Base-by-base conservation (phyloP, 208 protist species). In the Trypanosoma boissoni region DNA sequence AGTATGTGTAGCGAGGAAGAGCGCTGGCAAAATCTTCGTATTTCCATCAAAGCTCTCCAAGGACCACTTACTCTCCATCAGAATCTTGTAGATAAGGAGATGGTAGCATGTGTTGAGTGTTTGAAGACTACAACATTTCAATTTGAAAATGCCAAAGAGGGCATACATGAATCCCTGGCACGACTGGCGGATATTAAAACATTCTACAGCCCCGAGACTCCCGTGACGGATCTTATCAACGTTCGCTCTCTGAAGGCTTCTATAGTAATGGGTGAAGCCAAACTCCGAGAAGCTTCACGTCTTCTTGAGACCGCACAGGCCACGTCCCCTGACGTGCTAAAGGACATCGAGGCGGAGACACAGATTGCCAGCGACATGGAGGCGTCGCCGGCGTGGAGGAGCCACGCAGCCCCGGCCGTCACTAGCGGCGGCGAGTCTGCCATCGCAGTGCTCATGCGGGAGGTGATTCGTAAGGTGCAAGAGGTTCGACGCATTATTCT, bases 11-110 rank as follows among this genome's bases (percentile, higher is more conserved):
- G 8, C 1, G 64, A 64, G 24, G 49, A 71, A 23, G 57, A 64
- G 14, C 57, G 64, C 18, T 71, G 64, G 64, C 37, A 48, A 23
- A 64, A 64, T 29, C 42, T 71, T 10, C 21, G 31, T 21, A 54
- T 64, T 24, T 54, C 64, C 10, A 44, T 63, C 39, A 27, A 45
- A 18, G 55, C 64, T 12, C 57, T 71, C 20, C 21, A 58, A 16
- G 49, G 43, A 1, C 55, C 64, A 7, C 37, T 54, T 9, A 10
- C 27, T 24, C 55, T 64, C 21, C 64, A 71, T 45, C 64, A 49
- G 14, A 20, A 71, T 6, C 12, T 58, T 3, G 64, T 71, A 56
- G 64, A 59, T 26, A 32, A 53, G 32, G 56, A 71, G 32, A 52
- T 64, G 50, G 27, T 53, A 21, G 14, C 14, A 21, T 64, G 56